A percentile compares a stretch with the other conserved stretches of the same genome.
phyloP scores from a whole-genome alignment of 768 basidiomycete genomes.

The Kwoniella shandongensis region DNA sequence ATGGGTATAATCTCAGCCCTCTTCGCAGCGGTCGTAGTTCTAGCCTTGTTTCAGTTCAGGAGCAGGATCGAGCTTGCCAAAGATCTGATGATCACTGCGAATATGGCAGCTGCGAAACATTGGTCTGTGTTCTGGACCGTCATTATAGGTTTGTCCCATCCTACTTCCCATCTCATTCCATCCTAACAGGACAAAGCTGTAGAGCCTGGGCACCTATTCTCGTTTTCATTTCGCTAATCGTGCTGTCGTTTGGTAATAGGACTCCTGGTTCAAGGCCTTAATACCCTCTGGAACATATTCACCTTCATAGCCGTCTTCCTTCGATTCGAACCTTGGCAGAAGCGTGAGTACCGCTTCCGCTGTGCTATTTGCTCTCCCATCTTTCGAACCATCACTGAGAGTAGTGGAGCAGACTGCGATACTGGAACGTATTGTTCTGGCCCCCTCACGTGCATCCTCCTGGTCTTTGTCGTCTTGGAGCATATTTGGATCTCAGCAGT shows the following conservation, averaged over 20 bases:
- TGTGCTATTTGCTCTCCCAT: too few species aligned
- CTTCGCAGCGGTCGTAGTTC: neutral
- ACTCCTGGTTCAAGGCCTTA: conserved; percentile 1
- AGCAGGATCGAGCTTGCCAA: conserved; percentile 2
- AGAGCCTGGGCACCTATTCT: neutral
- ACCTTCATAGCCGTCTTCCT: conserved; percentile 11
- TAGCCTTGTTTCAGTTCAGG: conserved; percentile 2
- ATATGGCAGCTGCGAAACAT: conserved; percentile 5
- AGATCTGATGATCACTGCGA: conserved; percentile 8
- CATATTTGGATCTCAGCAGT: conserved; percentile 14
- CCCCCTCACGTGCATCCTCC: neutral
- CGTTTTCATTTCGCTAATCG: too few species aligned
- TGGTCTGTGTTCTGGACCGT: conserved; percentile 14
- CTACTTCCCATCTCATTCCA: neutral
- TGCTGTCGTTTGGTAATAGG: neutral
- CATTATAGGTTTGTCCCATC: conserved; percentile 3
- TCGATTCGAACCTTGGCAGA: conserved; percentile 1
- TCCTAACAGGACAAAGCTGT: neutral
- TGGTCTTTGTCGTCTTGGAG: neutral
- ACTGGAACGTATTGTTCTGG: neutral
- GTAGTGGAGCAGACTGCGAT: neutral
- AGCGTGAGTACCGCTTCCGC: conserved; percentile 5
- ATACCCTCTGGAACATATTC: conserved; percentile 8
- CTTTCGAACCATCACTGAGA: neutral
- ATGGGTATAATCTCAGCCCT: neutral